Evolutionary conservation across 148 eudicot genomes (phyloP), one percentile per base, ranked within the genome.

Genomic region (Salicornia ramosissima): DNA sequence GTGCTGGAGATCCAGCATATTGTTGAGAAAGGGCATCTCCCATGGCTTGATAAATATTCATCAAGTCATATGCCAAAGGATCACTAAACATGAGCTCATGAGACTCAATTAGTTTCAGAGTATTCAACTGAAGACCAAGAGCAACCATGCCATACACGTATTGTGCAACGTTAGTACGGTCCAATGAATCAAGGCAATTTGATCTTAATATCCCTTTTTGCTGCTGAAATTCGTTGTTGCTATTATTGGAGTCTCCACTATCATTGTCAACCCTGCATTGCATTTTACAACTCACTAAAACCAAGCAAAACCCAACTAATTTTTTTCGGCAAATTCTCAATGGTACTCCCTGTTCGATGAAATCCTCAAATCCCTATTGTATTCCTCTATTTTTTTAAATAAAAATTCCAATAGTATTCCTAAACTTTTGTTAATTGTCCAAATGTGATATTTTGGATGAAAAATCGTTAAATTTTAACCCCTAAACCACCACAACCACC

Each of bases 1-100:
- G 99, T 30, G 99, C 97, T 22, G 99, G 85, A 34, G 99, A 94
- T 54, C 99, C 99, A 70, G 96, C 96, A 78, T 94, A 91, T 58
- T 94, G 99, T 57, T 78, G 74, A 12, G 99, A 87, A 69, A 94
- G 82, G 15, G 87, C 86, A 80, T 94, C 91, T 25, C 97, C 99
- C 85, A 94, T 91, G 60, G 74, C 82, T 78, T 94, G 93, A 75
- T 82, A 94, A 34, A 81, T 34, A 55, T 69, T 77, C 97, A 94
- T 87, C 34, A 94, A 53, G 21, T 86, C 84, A 77, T 78, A 74
- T 16, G 90, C 90, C 77, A 94, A 78, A 68, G 85, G 67, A 69
- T 80, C 76, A 66, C 85, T 85, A 55, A 86, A 72, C 64, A 76
- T 84, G 64, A 82, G 67, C 54, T 31, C 72, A 36, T 84, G 80